A percentile compares a stretch with the other conserved stretches of the same genome.
These are phyloP conservation scores for Penicillium salamii DNA, from an alignment of 495 filamentous ascomycete species.

Conservation along the genomic window DNA sequence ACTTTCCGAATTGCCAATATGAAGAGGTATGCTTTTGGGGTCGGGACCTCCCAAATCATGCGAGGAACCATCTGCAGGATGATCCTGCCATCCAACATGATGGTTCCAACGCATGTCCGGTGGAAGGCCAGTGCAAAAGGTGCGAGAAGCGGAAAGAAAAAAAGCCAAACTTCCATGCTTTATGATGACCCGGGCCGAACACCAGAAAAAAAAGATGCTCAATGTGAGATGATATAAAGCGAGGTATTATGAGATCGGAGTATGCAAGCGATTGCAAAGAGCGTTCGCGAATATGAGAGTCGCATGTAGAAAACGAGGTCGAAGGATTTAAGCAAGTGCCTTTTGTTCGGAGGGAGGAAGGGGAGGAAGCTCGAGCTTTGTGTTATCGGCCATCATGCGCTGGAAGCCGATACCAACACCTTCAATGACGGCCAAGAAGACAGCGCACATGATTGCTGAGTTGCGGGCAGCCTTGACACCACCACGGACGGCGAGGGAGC, in stretches of 20 bases:
- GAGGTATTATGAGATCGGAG: not conserved
- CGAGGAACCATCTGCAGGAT: constrained; percentile 19
- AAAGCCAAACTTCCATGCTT: constrained; percentile 37
- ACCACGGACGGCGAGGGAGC: constrained; percentile 84
- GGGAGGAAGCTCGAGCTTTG: constrained; percentile 61
- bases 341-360: not conserved
- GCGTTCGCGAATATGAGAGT: not conserved
- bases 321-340: not conserved
- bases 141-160: constrained; percentile 18
- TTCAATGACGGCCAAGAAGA: constrained; percentile 92
- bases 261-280: not conserved
- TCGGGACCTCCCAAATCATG: constrained; percentile 9
- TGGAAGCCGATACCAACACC: constrained; percentile 97
- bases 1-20: constrained; percentile 9
- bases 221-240: not conserved
- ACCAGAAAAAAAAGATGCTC: constrained; percentile 42
- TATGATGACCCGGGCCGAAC: constrained; percentile 40
- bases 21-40: constrained; percentile 19
- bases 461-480: constrained; percentile 86
- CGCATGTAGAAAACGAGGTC: not conserved
- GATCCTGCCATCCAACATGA: constrained; percentile 33
- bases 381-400: constrained; percentile 91
- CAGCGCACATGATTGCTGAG: constrained; percentile 91
- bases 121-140: constrained; percentile 16
- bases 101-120: constrained; percentile 26